Percentiles rank a stretch among this genome's conserved stretches.
Evolutionary conservation across 2,329 filamentous ascomycete species (phyloP).

Genomic region (Sphaerulina vaccinii): DNA sequence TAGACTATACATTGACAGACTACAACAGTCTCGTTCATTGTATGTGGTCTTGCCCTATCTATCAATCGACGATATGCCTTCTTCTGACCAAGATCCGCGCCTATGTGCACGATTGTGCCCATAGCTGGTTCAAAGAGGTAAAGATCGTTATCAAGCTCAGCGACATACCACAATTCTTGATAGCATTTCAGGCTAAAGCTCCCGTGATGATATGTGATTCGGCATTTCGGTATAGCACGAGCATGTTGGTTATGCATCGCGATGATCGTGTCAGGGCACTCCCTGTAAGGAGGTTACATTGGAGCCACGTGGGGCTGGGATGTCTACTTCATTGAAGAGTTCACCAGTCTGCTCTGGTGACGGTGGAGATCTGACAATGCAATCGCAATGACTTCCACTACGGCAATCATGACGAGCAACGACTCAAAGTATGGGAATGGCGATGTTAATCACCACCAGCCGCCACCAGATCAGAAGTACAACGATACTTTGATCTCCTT

Average conservation of each 20-base stretch:
- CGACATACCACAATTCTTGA: background rate
- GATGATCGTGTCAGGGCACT: background rate
- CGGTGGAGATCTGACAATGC: background rate
- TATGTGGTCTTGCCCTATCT: too few species aligned
- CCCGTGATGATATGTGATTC: too few species aligned
- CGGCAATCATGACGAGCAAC: background rate
- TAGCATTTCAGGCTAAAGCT: background rate
- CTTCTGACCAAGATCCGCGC: background rate
- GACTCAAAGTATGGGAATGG: background rate
- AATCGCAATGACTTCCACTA: too few species aligned
- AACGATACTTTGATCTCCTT: slow-evolving; percentile 3
- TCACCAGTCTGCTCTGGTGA: background rate
- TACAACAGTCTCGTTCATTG: too few species aligned
- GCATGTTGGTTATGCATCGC: background rate
- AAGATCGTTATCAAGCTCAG: background rate
- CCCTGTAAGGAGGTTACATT: background rate
- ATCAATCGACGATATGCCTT: too few species aligned
- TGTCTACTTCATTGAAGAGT: too few species aligned
- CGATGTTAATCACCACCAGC: background rate
- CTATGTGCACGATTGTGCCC: too few species aligned
- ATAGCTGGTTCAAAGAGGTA: background rate
- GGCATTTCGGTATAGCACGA: background rate
- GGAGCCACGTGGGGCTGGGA: background rate
- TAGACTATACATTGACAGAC: too few species aligned
- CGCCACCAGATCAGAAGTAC: background rate